Evolutionary conservation across 1,284 basidiomycete species (phyloP).

Genomic region (Pisolithus thermaeus): DNA sequence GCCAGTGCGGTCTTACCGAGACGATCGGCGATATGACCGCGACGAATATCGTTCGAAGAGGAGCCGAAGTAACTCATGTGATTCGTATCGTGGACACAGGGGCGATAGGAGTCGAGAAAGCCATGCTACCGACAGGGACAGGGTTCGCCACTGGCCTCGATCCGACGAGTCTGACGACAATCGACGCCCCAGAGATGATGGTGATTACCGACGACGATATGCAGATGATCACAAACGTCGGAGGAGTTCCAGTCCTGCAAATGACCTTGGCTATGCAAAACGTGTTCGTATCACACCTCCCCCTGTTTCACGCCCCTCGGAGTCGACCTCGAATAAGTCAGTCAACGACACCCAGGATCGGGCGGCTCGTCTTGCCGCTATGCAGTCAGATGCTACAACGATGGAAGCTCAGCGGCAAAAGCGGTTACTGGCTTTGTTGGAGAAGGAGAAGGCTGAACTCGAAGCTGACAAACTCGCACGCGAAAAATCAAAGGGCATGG

Average conservation of each 20-base stretch:
- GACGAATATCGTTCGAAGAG: conserved; percentile 20
- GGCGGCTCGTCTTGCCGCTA: conserved; percentile 79
- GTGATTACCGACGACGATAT: conserved; percentile 16
- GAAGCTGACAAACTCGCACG: conserved; percentile 59
- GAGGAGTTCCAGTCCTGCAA: conserved; percentile 39
- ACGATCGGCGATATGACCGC: conserved; percentile 15
- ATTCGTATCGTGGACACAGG: conserved; percentile 21
- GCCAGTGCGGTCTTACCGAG: conserved; percentile 22
- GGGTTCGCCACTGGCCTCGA: conserved; percentile 31
- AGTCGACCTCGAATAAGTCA: conserved; percentile 15
- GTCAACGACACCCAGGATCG: conserved; percentile 47
- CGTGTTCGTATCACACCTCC: conserved; percentile 38
- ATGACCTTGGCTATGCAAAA: conserved; percentile 25
- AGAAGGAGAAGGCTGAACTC: conserved; percentile 67
- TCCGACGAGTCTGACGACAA: conserved; percentile 47
- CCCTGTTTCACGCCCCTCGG: conserved; percentile 20
- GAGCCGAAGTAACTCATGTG: conserved; percentile 28
- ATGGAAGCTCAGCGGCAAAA: conserved; percentile 66
- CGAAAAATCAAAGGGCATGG: conserved; percentile 65
- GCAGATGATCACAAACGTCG: conserved; percentile 38
- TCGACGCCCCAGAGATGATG: conserved; percentile 19
- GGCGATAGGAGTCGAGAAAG: conserved; percentile 18
- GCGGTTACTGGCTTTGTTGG: conserved; percentile 55
- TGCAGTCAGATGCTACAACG: conserved; percentile 66
- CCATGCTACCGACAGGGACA: conserved; percentile 12